Evolutionary conservation across 192 early-diverging fungal species (phyloP).

Genomic region (Bifiguratus adelaidae): DNA sequence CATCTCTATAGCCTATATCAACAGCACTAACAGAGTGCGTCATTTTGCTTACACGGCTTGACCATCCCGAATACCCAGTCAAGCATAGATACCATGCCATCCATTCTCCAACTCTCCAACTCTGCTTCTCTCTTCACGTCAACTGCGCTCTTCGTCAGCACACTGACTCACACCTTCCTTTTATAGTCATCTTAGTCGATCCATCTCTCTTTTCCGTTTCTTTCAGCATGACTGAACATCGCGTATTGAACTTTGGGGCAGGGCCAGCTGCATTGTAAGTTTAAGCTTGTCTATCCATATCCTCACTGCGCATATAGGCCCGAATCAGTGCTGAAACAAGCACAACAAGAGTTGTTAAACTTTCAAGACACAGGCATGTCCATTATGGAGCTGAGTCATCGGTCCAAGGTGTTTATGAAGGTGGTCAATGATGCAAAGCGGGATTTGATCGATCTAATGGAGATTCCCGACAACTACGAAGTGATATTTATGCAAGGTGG

Average conservation of each 20-base stretch:
- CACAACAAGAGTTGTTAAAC: slow-evolving; percentile 75
- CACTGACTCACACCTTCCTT: too few relatives aligned
- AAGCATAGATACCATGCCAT: too few relatives aligned
- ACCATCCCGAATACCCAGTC: too few relatives aligned
- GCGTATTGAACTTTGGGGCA: slow-evolving; percentile 75
- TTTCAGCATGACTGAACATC: slow-evolving; percentile 3
- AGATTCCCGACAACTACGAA: slow-evolving; percentile 84
- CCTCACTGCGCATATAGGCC: slow-evolving; percentile 29
- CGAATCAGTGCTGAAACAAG: slow-evolving; percentile 64
- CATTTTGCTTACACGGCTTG: too few relatives aligned
- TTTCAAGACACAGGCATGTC: slow-evolving; percentile 79
- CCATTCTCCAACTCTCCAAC: too few relatives aligned
- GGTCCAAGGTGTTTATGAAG: slow-evolving; percentile 69
- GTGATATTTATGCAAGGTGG: slow-evolving; percentile 95
- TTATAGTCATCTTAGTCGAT: too few relatives aligned
- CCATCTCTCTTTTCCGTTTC: too few relatives aligned
- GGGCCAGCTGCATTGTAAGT: slow-evolving; percentile 78
- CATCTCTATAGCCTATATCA: too few relatives aligned
- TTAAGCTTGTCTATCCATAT: neutral
- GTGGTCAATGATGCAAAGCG: slow-evolving; percentile 67
- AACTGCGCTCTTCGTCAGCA: too few relatives aligned
- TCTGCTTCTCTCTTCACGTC: too few relatives aligned
- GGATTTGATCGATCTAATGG: slow-evolving; percentile 57
- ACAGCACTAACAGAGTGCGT: too few relatives aligned
- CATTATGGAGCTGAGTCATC: slow-evolving; percentile 93